phyloP scores from a whole-genome alignment of 2,329 filamentous ascomycete species.

The Phyllosticta ampelicida region DNA sequence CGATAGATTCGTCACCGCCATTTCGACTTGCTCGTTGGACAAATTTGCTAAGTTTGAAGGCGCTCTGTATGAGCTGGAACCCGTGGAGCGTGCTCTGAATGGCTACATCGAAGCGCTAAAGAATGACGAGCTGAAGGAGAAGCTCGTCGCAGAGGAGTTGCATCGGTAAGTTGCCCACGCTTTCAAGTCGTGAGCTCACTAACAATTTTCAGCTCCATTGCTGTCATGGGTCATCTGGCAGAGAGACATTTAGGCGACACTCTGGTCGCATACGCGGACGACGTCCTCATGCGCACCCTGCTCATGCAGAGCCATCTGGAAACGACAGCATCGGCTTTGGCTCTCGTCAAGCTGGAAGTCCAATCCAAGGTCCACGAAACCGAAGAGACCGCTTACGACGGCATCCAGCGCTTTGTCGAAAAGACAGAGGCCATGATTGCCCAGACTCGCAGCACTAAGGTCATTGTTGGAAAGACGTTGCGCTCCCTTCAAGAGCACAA shows the following conservation, averaged over 20 bases:
- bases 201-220: slow-evolving; percentile 47
- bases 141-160: slow-evolving; percentile 69
- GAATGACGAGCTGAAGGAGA: slow-evolving; percentile 75
- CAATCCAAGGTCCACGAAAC: slow-evolving; percentile 50
- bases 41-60: slow-evolving; percentile 71
- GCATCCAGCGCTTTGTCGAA: slow-evolving; percentile 50
- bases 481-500: slow-evolving; percentile 69
- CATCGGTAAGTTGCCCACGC: slow-evolving; percentile 36
- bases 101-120: slow-evolving; percentile 77
- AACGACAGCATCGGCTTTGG: slow-evolving; percentile 58
- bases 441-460: slow-evolving; percentile 72
- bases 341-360: slow-evolving; percentile 53
- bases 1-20: slow-evolving; percentile 69
- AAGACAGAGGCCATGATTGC: slow-evolving; percentile 62
- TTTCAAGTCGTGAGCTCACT: slow-evolving; percentile 12
- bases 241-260: slow-evolving; percentile 66
- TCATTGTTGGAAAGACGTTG: slow-evolving; percentile 67
- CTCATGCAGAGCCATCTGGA: slow-evolving; percentile 76
- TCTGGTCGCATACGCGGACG: slow-evolving; percentile 64
- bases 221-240: slow-evolving; percentile 74
- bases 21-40: slow-evolving; percentile 65
- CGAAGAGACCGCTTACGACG: slow-evolving; percentile 56
- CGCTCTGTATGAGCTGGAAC: slow-evolving; percentile 77
- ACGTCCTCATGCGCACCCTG: slow-evolving; percentile 64
- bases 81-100: slow-evolving; percentile 81